Evolutionary conservation across 2,329 filamentous ascomycete species (phyloP).

Genomic region (Neopestalotiopsis sp.): DNA sequence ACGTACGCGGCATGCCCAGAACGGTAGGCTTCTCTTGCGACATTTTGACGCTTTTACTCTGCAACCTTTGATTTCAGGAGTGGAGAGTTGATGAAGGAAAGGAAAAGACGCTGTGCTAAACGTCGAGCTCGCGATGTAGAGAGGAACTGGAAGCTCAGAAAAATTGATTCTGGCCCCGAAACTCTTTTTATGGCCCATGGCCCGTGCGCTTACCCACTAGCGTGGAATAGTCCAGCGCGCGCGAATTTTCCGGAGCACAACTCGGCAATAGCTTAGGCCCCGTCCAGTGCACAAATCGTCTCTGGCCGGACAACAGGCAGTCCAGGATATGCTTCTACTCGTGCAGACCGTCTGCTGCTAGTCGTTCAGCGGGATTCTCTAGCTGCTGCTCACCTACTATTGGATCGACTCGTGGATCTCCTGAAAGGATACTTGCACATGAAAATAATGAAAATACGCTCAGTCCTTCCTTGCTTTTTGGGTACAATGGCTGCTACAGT

Average conservation of each 20-base stretch:
- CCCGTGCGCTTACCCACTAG: neutral
- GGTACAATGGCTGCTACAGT: no score
- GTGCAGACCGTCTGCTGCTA: neutral
- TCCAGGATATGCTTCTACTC: neutral
- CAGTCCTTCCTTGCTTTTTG: neutral
- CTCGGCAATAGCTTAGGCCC: neutral
- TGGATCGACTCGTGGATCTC: constrained; percentile 3
- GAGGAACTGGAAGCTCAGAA: constrained; percentile 3
- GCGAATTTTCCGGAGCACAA: constrained; percentile 4
- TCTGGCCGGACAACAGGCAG: neutral
- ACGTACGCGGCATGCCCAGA: constrained; percentile 63
- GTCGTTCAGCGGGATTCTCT: neutral
- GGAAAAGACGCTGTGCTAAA: constrained; percentile 37
- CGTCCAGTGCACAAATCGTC: neutral
- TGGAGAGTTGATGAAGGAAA: constrained; percentile 55
- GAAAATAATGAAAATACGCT: neutral
- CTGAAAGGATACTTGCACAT: neutral
- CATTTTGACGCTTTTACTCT: constrained; percentile 56
- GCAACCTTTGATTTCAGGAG: constrained; percentile 57
- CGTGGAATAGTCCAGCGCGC: neutral
- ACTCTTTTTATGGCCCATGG: constrained; percentile 2
- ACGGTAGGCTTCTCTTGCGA: constrained; percentile 61
- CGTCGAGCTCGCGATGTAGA: constrained; percentile 31
- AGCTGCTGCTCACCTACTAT: neutral
- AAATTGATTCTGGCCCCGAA: constrained; percentile 10